Base-by-base conservation (phyloP, 352 stramenopile species). In the Blastocystis sp. region DNA sequence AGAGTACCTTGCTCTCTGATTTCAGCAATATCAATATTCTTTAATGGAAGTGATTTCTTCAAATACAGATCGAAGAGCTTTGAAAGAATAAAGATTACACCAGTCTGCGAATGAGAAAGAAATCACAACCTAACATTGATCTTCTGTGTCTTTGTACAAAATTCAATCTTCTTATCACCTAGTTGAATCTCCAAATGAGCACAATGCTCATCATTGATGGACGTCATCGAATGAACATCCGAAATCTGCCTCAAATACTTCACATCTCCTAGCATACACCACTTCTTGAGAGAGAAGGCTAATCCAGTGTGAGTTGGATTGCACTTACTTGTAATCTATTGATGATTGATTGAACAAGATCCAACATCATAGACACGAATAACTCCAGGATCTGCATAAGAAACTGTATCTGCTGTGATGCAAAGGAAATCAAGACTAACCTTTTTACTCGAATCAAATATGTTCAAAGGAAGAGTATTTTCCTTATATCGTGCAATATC, bases 381-480 rank as follows among this genome's bases (percentile, higher is more conserved):
- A 3, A 80, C 69, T 49, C 69, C 69, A 21, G 69, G 69, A 37
- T 80, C 69, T 12, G 37, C 43, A 42, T 80, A 59, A 24, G 39
- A 32, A 3, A 80, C 19, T 24, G 16, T 24, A 16, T 80, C 69
- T 2, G 69, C 42, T 43, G 69, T 80, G 43, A 80, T 80, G 24
- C 69, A 80, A 5, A 80, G 21, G 43, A 80, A 80, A 80, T 80
- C 69, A 32, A 80, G 27, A 63, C 16, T 61, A n/a, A 80, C 61
- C 69, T 80, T 80, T 35, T 80, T 80, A 27, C 11, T 19, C 35
- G 42, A 49, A 80, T 80, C 69, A 52, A 80, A 80, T 21, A 80
- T 16, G 24, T 59, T 63, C 69, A 80, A 52, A 58, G 69, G 27
- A 63, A 80, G 32, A 19, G 32, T 63, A n/a, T 51, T 42, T 43